A percentile compares a stretch with the other conserved stretches of the same genome.
Evolutionary conservation across 768 basidiomycete genomes (phyloP).

Genomic region (Glaciozyma antarctica): DNA sequence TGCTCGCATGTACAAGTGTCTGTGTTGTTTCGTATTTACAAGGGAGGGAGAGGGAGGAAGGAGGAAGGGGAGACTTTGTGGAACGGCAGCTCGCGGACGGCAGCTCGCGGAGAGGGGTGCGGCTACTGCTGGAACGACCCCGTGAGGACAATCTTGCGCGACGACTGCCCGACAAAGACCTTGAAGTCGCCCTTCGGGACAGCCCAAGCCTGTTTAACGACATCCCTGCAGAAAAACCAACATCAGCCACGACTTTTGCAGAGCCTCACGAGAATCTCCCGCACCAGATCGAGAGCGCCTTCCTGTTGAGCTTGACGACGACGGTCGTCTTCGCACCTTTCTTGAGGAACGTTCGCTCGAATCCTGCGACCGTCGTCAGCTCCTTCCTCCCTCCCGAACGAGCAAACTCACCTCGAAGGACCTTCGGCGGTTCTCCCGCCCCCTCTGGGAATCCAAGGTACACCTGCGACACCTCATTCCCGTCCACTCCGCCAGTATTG

Average conservation of each 20-base stretch:
- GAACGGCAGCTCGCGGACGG: no score
- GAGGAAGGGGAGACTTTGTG: no score
- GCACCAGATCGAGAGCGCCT: conserved; percentile 2
- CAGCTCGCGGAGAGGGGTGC: no score
- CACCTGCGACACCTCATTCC: conserved; percentile 50
- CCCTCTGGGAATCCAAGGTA: conserved; percentile 1
- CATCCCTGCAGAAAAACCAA: neutral
- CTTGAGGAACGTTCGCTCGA: conserved; percentile 5
- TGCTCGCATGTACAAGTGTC: no score
- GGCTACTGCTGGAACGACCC: no score
- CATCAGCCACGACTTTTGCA: neutral
- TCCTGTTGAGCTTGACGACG: neutral
- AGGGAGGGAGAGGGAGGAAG: no score
- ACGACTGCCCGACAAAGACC: conserved; percentile 26
- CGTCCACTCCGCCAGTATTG: conserved; percentile 56
- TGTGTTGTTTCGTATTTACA: no score
- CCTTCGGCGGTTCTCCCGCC: neutral
- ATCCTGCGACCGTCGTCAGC: neutral
- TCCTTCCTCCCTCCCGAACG: neutral
- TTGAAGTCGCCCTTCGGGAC: conserved; percentile 27
- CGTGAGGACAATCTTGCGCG: conserved; percentile 22
- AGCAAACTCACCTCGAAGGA: neutral
- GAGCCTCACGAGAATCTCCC: neutral
- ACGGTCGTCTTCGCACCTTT: neutral
- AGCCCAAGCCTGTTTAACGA: conserved; percentile 21